Evolutionary conservation across 2,329 filamentous ascomycete species (phyloP).

Genomic region (Fusarium nanum): DNA sequence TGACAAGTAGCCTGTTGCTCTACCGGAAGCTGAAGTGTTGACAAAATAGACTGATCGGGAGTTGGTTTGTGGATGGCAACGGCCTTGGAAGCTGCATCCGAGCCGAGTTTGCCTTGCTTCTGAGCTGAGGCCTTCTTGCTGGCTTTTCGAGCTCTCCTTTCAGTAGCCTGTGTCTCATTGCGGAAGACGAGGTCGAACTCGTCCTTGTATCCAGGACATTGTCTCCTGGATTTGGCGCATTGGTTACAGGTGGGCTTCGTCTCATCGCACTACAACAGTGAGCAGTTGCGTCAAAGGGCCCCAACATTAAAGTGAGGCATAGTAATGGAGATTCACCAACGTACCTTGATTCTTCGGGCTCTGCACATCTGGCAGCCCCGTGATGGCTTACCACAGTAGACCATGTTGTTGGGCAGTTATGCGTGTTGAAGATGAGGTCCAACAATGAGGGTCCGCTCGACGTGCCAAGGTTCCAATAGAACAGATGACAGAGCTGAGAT

Average conservation of each 20-base stretch:
- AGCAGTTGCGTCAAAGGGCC: conserved; percentile 10
- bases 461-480: conserved; percentile 4
- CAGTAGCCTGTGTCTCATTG: conserved; percentile 77
- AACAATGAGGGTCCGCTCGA: background rate
- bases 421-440: background rate
- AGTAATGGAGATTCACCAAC: conserved; percentile 34
- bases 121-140: conserved; percentile 60
- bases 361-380: conserved; percentile 80
- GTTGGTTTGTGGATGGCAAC: conserved; percentile 28
- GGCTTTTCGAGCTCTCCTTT: conserved; percentile 69
- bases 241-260: conserved; percentile 74
- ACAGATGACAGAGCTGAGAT: conserved; percentile 7
- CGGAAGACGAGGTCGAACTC: conserved; percentile 79
- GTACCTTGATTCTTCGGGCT: conserved; percentile 78
- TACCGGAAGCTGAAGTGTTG: conserved; percentile 58
- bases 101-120: conserved; percentile 48
- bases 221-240: conserved; percentile 71
- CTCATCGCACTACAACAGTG: conserved; percentile 69
- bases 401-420: conserved; percentile 58
- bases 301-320: background rate
- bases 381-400: conserved; percentile 74
- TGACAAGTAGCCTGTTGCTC: conserved; percentile 68
- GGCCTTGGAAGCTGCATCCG: conserved; percentile 19
- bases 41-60: conserved; percentile 45
- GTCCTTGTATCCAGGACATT: conserved; percentile 76